phyloP scores from a whole-genome alignment of 2,329 filamentous ascomycete species.

The Domatiomyces globalis region DNA sequence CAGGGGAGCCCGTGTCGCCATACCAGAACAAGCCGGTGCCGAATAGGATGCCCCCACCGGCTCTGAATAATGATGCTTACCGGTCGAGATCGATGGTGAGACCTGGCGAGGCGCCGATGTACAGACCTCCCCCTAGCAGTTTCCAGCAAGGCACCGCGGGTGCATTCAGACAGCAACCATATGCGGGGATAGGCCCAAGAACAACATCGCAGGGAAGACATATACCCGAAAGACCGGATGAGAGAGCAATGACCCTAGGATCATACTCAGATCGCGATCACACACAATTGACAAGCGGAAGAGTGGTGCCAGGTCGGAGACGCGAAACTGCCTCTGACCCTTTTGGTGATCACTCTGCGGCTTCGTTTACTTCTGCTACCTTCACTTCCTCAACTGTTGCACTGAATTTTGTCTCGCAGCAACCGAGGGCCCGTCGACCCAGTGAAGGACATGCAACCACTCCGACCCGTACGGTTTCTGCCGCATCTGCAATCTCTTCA shows the following conservation, averaged over 20 bases:
- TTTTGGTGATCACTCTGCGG: constrained; percentile 12
- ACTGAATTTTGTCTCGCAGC: constrained; percentile 13
- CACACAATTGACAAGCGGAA: constrained; percentile 78
- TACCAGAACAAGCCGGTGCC: constrained; percentile 47
- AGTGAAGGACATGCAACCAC: constrained; percentile 27
- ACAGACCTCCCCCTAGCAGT: constrained; percentile 47
- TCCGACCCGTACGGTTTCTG: constrained; percentile 63
- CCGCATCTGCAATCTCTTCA: constrained; percentile 52
- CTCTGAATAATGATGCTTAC: constrained; percentile 71
- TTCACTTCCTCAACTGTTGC: constrained; percentile 14
- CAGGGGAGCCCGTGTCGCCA: constrained; percentile 31
- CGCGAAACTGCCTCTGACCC: constrained; percentile 40
- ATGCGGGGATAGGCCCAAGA: constrained; percentile 46
- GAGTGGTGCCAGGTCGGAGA: constrained; percentile 69
- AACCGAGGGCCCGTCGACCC: constrained; percentile 26
- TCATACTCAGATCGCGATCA: constrained; percentile 66
- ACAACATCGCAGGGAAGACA: constrained; percentile 85
- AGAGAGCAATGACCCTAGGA: constrained; percentile 94
- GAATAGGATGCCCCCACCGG: constrained; percentile 48
- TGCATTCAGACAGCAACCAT: constrained; percentile 65
- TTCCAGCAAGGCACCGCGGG: constrained; percentile 57
- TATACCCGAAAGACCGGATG: constrained; percentile 81
- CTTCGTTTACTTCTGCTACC: constrained; percentile 7
- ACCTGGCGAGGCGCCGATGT: constrained; percentile 55
- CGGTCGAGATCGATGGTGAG: constrained; percentile 87